Evolutionary conservation across 139 green algal genomes (phyloP), one percentile per base, ranked within the genome.

Genomic region (Auxenochlorella pyrenoidosa): DNA sequence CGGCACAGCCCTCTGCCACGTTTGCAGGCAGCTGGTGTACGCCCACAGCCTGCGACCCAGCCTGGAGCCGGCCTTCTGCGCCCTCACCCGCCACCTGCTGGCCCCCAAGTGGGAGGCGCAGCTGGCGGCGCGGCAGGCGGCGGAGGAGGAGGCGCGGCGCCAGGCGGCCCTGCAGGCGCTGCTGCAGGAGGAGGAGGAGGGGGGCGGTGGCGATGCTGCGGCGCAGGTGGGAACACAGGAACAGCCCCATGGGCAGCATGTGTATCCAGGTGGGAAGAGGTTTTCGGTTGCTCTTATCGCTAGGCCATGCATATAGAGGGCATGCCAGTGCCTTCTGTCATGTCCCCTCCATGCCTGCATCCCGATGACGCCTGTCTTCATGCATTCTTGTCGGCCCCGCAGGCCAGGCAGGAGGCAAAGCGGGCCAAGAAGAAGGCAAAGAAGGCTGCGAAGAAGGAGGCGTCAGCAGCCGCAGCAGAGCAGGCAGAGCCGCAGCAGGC

Each of bases 31-130:
- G 21, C 73, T 79, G 40, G 40, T 79, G 40, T 79, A n/a, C 41
- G 8, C 22, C 2, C 28, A 59, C 73, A 58, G 73, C 73, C 43
- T 79, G 73, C 73, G 43, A 24, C 73, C 73, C 26, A 58, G 40
- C 22, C 73, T 79, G 40, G 40, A 51, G 40, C 73, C 73, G 2
- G 40, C 43, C 40, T 79, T 79, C 28, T 5, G 22, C 3, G 73
- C 73, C n/a, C 41, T 79, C 38, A 34, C 40, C 15, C 73, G 73
- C 73, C 73, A 79, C 73, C 73, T 79, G 73, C 73, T 79, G 73
- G 73, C 40, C 40, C 73, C 47, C 40, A 79, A 79, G 73, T 79
- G 73, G 73, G 40, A 79, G 40, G 40, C 47, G 5, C 40, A 79
- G 13, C 47, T 79, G 22, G 38, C 26, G 10, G 73, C 41, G 36